A percentile compares a stretch with the other conserved stretches of the same genome.
Evolutionary conservation across 2,329 filamentous ascomycete genomes (phyloP).

Genomic region (Neofusicoccum sp.): DNA sequence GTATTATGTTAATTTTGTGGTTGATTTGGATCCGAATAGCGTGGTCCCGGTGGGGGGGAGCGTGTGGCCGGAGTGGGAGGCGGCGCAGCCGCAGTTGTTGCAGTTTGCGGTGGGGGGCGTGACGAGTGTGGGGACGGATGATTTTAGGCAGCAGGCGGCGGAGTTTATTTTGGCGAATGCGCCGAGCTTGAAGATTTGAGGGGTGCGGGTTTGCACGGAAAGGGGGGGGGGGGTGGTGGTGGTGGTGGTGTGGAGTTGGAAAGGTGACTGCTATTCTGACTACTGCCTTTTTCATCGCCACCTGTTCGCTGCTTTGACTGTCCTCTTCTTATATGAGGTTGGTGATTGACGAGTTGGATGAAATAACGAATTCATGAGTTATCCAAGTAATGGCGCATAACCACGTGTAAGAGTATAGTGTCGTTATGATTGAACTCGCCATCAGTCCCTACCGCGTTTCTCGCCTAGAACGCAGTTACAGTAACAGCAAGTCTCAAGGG

Average conservation of each 20-base stretch:
- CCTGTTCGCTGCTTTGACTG: no score
- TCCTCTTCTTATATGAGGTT: no score
- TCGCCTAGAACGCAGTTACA: no score
- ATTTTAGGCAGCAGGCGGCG: conserved; percentile 19
- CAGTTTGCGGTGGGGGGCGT: conserved; percentile 44
- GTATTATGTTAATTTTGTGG: conserved; percentile 74
- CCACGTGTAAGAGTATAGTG: no score
- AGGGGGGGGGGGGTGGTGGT: background rate
- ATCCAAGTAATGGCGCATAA: no score
- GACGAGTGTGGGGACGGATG: conserved; percentile 44
- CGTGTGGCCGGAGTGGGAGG: conserved; percentile 56
- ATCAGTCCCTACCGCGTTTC: no score
- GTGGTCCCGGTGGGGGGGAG: conserved; percentile 34
- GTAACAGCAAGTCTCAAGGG: no score
- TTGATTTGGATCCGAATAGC: conserved; percentile 68
- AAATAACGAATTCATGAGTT: no score
- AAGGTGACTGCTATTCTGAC: no score
- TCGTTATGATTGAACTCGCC: no score
- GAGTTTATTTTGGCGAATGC: background rate
- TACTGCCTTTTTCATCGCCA: no score
- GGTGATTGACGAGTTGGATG: no score
- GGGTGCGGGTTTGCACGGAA: background rate
- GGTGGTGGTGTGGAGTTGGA: background rate
- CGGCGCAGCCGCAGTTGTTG: conserved; percentile 49
- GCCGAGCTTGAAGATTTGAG: background rate